Percentiles rank a stretch among this genome's conserved stretches.
phyloP scores from a whole-genome alignment of 75 land plant genomes.

The Picea sitchensis region DNA sequence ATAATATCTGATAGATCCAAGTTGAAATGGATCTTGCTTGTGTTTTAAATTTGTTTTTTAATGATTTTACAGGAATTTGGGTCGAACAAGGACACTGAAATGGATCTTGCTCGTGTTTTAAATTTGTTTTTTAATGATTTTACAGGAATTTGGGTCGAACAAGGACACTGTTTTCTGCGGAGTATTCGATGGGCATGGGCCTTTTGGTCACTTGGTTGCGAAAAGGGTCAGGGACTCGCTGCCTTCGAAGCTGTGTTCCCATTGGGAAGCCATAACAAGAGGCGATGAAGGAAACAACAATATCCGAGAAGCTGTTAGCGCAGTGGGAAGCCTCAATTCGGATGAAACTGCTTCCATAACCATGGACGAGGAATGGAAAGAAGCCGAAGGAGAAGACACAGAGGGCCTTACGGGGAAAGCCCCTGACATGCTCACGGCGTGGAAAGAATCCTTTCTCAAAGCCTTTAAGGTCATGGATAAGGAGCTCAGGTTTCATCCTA shows the following conservation, averaged over 20 bases:
- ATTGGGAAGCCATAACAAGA: constrained; percentile 32
- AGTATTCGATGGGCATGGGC: constrained; percentile 96
- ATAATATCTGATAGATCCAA: neutral
- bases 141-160: constrained; percentile 57
- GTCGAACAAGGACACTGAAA: constrained; percentile 43
- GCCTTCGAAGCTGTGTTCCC: constrained; percentile 53
- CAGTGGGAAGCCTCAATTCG: constrained; percentile 13
- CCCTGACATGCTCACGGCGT: constrained; percentile 20
- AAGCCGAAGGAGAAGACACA: constrained; percentile 15
- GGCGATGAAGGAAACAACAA: constrained; percentile 8
- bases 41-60: neutral
- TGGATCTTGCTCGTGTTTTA: no score
- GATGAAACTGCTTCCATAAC: neutral
- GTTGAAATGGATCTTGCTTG: neutral
- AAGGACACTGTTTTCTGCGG: constrained; percentile 77
- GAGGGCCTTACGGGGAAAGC: constrained; percentile 6
- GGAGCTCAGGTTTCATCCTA: constrained; percentile 48
- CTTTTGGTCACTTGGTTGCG: constrained; percentile 80
- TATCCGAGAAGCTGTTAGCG: neutral
- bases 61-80: constrained; percentile 49
- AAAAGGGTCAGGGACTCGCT: constrained; percentile 72
- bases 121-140: neutral
- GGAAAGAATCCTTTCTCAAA: constrained; percentile 50
- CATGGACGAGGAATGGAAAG: constrained; percentile 19
- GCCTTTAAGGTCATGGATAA: constrained; percentile 60